Evolutionary conservation across 1,284 basidiomycete species (phyloP).

Genomic region (Meira miltonrushii): DNA sequence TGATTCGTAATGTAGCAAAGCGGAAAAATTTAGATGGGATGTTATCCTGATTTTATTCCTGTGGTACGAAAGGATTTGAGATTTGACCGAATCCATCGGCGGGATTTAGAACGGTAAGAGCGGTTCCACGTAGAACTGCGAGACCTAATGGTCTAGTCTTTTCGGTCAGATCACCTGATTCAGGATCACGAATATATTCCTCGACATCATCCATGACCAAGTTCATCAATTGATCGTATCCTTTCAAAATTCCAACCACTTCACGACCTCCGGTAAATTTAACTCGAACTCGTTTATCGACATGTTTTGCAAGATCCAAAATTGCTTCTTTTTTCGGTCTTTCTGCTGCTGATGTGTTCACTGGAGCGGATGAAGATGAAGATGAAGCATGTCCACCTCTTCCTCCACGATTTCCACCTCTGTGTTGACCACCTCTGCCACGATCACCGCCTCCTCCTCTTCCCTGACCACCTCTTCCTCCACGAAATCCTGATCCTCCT

Average conservation of each 20-base stretch:
- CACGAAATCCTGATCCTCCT: conserved; percentile 7
- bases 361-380: conserved; percentile 9
- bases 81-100: conserved; percentile 50
- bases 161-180: conserved; percentile 30
- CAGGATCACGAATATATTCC: conserved; percentile 60
- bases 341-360: conserved; percentile 54
- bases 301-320: conserved; percentile 88
- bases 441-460: conserved; percentile 6
- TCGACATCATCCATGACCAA: conserved; percentile 85
- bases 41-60: background rate
- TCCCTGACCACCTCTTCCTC: conserved; percentile 3
- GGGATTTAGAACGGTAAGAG: conserved; percentile 48
- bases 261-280: conserved; percentile 95
- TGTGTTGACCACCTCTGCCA: conserved; percentile 1
- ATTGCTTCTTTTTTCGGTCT: conserved; percentile 92
- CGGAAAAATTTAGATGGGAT: no score
- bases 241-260: conserved; percentile 87
- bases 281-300: conserved; percentile 83
- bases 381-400: conserved; percentile 7
- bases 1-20: no score
- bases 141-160: conserved; percentile 43
- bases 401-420: conserved; percentile 1
- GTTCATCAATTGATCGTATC: conserved; percentile 93
- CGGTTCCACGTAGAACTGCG: conserved; percentile 47
- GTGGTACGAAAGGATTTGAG: conserved; percentile 25